These are phyloP conservation scores for Lasiosphaeria hispida DNA, from an alignment of 495 filamentous ascomycete genomes.

Conservation along the genomic window DNA sequence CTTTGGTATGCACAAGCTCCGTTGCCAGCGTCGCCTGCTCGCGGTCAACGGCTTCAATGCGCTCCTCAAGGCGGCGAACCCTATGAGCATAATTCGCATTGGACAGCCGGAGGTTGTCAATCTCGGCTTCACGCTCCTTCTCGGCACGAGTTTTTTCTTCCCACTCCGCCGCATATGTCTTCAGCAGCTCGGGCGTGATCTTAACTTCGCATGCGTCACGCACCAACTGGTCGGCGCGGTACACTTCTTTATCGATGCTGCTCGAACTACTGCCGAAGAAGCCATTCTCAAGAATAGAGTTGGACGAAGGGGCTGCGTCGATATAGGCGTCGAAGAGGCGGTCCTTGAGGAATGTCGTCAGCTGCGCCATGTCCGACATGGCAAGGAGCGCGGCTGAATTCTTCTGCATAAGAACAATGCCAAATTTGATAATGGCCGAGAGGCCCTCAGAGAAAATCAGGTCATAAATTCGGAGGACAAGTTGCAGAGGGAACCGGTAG, in stretches of 20 bases:
- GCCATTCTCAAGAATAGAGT: constrained; percentile 87
- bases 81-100: constrained; percentile 63
- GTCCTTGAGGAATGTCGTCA: constrained; percentile 90
- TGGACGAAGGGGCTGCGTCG: constrained; percentile 82
- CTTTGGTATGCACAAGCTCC: constrained; percentile 84
- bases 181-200: constrained; percentile 76
- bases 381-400: constrained; percentile 74
- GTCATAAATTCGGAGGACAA: constrained; percentile 95
- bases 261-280: constrained; percentile 90
- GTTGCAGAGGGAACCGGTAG: constrained; percentile 93
- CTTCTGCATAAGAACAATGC: constrained; percentile 91
- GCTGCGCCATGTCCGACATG: constrained; percentile 84
- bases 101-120: constrained; percentile 69
- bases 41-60: constrained; percentile 81
- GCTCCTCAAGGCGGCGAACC: constrained; percentile 80
- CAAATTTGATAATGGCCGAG: constrained; percentile 89
- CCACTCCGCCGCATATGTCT: constrained; percentile 83
- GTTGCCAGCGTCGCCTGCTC: constrained; percentile 93
- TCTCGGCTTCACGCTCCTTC: constrained; percentile 75
- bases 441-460: constrained; percentile 93
- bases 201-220: constrained; percentile 90
- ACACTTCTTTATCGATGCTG: constrained; percentile 89
- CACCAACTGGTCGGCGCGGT: constrained; percentile 89
- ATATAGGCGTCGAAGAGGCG: constrained; percentile 95
- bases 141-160: constrained; percentile 77